Evolutionary conservation across 768 basidiomycete genomes (phyloP).

Genomic region (Amanita muscaria): DNA sequence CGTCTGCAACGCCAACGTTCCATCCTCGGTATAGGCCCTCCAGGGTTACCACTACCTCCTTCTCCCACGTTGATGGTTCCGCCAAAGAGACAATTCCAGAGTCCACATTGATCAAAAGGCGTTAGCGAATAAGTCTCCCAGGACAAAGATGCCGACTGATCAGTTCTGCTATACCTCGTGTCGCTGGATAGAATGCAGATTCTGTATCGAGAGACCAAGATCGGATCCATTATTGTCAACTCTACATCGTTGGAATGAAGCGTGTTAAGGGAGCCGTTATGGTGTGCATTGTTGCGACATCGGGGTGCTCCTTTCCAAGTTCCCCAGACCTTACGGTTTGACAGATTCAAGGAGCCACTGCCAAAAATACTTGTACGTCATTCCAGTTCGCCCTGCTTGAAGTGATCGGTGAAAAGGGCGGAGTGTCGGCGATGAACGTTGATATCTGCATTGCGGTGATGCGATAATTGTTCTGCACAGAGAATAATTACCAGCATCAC

Average conservation of each 20-base stretch:
- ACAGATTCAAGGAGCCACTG: no score
- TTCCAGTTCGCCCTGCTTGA: no score
- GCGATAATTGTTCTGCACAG: no score
- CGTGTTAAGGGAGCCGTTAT: constrained; percentile 42
- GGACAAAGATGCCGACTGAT: constrained; percentile 68
- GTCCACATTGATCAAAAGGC: constrained; percentile 22
- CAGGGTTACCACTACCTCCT: constrained; percentile 42
- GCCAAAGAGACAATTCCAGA: constrained; percentile 9
- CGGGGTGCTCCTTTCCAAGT: no score
- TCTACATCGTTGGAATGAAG: constrained; percentile 40
- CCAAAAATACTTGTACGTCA: no score
- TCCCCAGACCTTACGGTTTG: no score
- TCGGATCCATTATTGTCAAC: constrained; percentile 71
- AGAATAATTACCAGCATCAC: no score
- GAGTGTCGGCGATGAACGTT: no score
- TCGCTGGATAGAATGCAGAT: constrained; percentile 93
- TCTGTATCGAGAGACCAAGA: constrained; percentile 82
- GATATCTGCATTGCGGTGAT: no score
- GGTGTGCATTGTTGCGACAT: constrained; percentile 30
- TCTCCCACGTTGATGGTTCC: constrained; percentile 13
- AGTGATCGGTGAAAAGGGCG: no score
- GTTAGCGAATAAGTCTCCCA: constrained; percentile 17
- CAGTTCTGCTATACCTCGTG: constrained; percentile 76
- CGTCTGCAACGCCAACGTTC: constrained; percentile 54
- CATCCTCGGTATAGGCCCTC: constrained; percentile 51